Base-by-base conservation (phyloP, 768 basidiomycete species). In the Lanmaoa rubissima region DNA sequence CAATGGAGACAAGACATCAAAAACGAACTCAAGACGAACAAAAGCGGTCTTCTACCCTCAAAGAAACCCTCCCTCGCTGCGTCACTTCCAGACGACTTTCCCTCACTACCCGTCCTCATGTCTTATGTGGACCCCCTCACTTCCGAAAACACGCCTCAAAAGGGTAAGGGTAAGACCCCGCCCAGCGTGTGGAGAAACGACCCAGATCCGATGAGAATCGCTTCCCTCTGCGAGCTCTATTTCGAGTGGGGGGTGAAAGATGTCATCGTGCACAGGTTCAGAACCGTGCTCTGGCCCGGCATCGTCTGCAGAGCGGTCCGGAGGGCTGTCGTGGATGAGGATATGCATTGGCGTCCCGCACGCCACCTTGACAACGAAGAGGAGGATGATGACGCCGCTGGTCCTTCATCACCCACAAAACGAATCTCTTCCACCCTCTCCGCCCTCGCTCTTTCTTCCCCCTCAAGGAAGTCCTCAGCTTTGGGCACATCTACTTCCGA, bases 171-270 rank as follows among this genome's bases (percentile, higher is more conserved):
- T 14, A 57, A 50, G 53, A 66, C 73, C 2, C 69, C 63, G 56
- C 79, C 74, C 0, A 68, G 76, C 2, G 78, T 74, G 17, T 84
- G 82, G 82, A 65, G 66, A 35, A 67, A 72, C 51, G 89, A 92
- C 57, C 87, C 88, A 0, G 83, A 88, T 61, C 74, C 92, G 1
- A 81, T 80, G 16, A 83, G 81, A 52, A 80, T 95, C 16, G 93
- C 94, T 0, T 81, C 75, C 11, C 77, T 86, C 4, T 95, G 93
- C 74, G 94, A 97, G 70, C 78, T 86, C 46, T 89, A 86, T 68
- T 96, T 96, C 59, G 94, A 95, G 67, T 97, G 94, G 94, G 94
- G 94, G 0, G 86, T 91, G 48, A 86, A 79, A 63, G 88, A 92
- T 47, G 77, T 84, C 3, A 91, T 96, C 53, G 80, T 90, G 61